These are phyloP conservation scores for Petunia axillaris DNA, from an alignment of 257 asterid genomes.

Conservation along the genomic window DNA sequence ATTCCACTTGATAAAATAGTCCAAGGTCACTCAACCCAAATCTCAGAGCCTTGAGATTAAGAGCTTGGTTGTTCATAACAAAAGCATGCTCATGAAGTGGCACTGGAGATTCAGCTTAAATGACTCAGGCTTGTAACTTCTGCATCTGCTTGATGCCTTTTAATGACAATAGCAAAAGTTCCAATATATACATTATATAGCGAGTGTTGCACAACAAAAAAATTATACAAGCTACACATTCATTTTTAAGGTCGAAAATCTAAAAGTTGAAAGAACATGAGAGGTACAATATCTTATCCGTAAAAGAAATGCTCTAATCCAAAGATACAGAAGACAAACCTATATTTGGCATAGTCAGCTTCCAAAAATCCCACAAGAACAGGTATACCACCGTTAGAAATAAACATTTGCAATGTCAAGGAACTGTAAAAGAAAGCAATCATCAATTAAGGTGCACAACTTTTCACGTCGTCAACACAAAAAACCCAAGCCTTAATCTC, in stretches of 20 bases:
- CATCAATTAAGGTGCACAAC: background rate
- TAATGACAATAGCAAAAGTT: background rate
- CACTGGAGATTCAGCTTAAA: no score
- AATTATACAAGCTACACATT: background rate
- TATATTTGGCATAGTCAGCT: slow-evolving; percentile 95
- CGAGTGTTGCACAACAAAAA: slow-evolving; percentile 2
- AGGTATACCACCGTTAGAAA: slow-evolving; percentile 97
- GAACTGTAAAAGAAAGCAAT: slow-evolving; percentile 60
- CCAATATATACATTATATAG: slow-evolving; percentile 5
- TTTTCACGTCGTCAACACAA: slow-evolving; percentile 22
- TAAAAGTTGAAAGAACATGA: slow-evolving; percentile 22
- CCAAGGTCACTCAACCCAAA: no score
- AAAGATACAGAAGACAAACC: slow-evolving; percentile 54
- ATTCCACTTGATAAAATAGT: no score
- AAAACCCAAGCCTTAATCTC: slow-evolving; percentile 24
- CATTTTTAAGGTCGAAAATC: background rate
- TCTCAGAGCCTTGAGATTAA: no score
- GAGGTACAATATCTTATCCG: background rate
- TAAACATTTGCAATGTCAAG: slow-evolving; percentile 93
- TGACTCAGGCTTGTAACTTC: no score
- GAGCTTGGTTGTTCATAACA: no score
- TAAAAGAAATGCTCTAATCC: slow-evolving; percentile 15
- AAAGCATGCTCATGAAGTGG: no score
- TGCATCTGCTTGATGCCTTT: no score
- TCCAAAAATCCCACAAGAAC: slow-evolving; percentile 95